phyloP scores from a whole-genome alignment of 306 rosid genomes.

The Vicia faba region DNA sequence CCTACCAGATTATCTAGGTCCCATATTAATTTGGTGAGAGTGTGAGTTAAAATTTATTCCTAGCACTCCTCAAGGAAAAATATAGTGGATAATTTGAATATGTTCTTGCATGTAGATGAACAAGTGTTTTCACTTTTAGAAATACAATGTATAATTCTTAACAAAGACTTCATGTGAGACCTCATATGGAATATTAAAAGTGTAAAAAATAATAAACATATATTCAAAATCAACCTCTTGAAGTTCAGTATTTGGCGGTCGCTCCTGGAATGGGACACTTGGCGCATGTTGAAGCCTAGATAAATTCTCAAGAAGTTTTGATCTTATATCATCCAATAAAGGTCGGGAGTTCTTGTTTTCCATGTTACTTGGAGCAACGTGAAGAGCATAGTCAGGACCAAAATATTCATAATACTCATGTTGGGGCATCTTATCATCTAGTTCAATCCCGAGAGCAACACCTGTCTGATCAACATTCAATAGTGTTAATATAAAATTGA shows the following conservation, averaged over 20 bases:
- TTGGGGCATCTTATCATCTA: constrained; percentile 54
- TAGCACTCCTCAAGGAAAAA: not conserved
- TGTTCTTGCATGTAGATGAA: not conserved
- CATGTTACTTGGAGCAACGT: constrained; percentile 61
- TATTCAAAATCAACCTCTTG: constrained; percentile 42
- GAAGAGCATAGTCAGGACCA: constrained; percentile 57
- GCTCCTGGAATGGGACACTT: constrained; percentile 54
- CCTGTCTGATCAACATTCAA: constrained; percentile 51
- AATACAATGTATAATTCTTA: constrained; percentile 14
- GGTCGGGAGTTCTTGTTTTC: constrained; percentile 54
- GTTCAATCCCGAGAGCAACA: constrained; percentile 56
- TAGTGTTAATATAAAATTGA: constrained; percentile 15
- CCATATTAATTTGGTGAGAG: no score
- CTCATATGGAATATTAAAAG: not conserved
- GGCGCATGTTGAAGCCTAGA: constrained; percentile 57
- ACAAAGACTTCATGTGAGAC: not conserved
- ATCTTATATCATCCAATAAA: constrained; percentile 47
- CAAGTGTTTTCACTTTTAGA: not conserved
- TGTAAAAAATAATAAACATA: not conserved
- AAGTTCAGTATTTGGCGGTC: constrained; percentile 52
- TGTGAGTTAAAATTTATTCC: no score
- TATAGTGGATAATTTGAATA: constrained; percentile 2
- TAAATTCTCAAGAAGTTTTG: constrained; percentile 47
- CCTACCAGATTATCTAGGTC: no score
- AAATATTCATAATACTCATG: constrained; percentile 59